Evolutionary conservation across 495 filamentous ascomycete genomes (phyloP).

Genomic region (Jackrogersella minutella): DNA sequence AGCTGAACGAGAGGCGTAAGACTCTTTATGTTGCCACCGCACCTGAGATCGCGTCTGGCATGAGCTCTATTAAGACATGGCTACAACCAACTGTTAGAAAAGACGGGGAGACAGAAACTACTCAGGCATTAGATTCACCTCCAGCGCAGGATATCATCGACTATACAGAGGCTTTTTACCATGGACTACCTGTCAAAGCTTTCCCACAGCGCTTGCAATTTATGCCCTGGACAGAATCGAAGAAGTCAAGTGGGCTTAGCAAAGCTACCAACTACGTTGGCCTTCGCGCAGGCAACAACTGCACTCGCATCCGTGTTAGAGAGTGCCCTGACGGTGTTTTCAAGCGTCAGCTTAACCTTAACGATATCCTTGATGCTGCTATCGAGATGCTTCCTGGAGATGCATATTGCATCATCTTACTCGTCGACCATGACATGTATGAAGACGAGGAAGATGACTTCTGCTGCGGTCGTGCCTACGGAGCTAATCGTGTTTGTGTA

Average conservation of each 20-base stretch:
- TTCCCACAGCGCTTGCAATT: constrained; percentile 50
- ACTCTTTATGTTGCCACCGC: constrained; percentile 63
- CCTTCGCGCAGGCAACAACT: constrained; percentile 46
- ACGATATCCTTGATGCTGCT: constrained; percentile 69
- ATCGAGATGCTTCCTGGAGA: constrained; percentile 64
- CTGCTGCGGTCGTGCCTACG: constrained; percentile 73
- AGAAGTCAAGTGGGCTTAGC: constrained; percentile 23
- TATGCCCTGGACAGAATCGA: constrained; percentile 53
- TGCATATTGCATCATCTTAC: constrained; percentile 66
- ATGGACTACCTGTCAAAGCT: constrained; percentile 62
- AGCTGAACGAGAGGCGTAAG: constrained; percentile 54
- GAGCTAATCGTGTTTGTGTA: constrained; percentile 65
- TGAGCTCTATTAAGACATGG: constrained; percentile 54
- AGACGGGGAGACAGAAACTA: neutral
- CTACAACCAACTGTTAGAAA: constrained; percentile 27
- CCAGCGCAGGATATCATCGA: constrained; percentile 49
- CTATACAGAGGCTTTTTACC: constrained; percentile 70
- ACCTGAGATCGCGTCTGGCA: constrained; percentile 47
- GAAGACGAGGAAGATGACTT: constrained; percentile 74
- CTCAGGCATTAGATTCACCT: constrained; percentile 24
- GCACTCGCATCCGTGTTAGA: constrained; percentile 64
- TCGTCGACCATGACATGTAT: constrained; percentile 70
- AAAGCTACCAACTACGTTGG: constrained; percentile 48
- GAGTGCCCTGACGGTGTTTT: constrained; percentile 58
- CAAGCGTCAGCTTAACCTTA: constrained; percentile 64